phyloP scores from a whole-genome alignment of 345 rosid species.

The Pseudoturritis turrita region DNA sequence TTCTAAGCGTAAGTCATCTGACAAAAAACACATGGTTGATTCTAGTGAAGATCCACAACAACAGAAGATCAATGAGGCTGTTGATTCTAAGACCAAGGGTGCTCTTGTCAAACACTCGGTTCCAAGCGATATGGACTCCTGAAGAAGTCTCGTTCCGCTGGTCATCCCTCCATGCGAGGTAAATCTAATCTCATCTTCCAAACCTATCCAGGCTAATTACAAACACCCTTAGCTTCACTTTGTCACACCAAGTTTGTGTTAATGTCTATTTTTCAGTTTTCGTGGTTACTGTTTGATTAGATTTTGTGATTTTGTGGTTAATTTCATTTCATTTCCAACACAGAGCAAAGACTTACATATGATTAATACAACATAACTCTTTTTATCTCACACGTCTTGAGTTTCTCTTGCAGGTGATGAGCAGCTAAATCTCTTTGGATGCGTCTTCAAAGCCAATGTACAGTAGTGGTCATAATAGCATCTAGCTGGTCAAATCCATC shows the following conservation, averaged over 20 bases:
- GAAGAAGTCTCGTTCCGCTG: not conserved
- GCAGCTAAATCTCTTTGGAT: not conserved
- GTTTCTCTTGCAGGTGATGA: slow-evolving; percentile 9
- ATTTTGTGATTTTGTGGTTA: not conserved
- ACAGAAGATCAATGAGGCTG: slow-evolving; percentile 4
- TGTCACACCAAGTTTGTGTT: not conserved
- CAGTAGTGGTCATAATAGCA: slow-evolving; percentile 1
- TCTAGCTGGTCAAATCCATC: slow-evolving; percentile 13
- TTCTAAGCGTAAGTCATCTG: slow-evolving; percentile 27
- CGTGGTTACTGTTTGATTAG: not conserved
- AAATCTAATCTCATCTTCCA: not conserved
- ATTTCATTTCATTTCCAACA: not conserved
- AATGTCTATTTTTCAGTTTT: not conserved
- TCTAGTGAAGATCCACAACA: slow-evolving; percentile 16
- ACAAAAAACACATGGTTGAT: slow-evolving; percentile 14
- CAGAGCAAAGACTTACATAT: slow-evolving; percentile 6
- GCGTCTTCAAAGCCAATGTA: slow-evolving; percentile 15
- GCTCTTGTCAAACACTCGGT: slow-evolving; percentile 1
- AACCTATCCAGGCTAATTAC: not conserved
- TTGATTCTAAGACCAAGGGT: slow-evolving; percentile 16
- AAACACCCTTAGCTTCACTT: not conserved
- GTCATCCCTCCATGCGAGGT: not conserved
- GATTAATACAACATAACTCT: not conserved
- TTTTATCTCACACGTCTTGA: not conserved
- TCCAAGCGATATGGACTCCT: slow-evolving; percentile 7